Evolutionary conservation across 192 early-diverging fungal genomes (phyloP).

Genomic region (Backusella mclennaniae): DNA sequence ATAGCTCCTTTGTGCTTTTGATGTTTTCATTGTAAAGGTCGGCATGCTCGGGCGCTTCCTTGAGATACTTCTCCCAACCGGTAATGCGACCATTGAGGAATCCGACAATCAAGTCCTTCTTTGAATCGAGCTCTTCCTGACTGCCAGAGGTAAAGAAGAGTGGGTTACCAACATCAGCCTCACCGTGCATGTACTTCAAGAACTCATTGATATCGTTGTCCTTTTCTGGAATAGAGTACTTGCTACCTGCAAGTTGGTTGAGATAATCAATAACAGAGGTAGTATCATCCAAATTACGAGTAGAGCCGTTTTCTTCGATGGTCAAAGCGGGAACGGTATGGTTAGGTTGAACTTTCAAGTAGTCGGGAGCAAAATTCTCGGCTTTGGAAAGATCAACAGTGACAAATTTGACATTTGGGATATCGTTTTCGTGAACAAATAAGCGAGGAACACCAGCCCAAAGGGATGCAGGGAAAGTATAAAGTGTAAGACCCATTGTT

Average conservation of each 20-base stretch:
- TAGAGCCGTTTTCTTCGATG: background rate
- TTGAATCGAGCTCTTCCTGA: conserved; percentile 3
- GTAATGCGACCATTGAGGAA: conserved; percentile 19
- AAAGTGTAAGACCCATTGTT: conserved; percentile 12
- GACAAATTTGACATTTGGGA: conserved; percentile 7
- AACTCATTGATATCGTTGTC: background rate
- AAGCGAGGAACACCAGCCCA: conserved; percentile 23
- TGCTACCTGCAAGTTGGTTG: background rate
- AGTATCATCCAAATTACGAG: background rate
- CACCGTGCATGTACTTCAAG: background rate
- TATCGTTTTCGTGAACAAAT: background rate
- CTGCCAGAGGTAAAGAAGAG: conserved; percentile 14
- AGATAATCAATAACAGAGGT: conserved; percentile 13
- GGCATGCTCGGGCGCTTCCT: conserved; percentile 13
- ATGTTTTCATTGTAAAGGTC: conserved; percentile 16
- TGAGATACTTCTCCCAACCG: background rate
- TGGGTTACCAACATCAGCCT: conserved; percentile 9
- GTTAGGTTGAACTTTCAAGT: conserved; percentile 10
- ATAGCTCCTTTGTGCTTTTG: background rate
- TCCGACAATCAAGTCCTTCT: conserved; percentile 8
- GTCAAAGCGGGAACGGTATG: conserved; percentile 19
- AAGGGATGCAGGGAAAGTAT: conserved; percentile 17
- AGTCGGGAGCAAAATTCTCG: conserved; percentile 23
- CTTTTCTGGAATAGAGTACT: background rate
- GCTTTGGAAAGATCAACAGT: conserved; percentile 21